Evolutionary conservation across 345 rosid species (phyloP).

Genomic region (Xanthoceras sorbifolium): DNA sequence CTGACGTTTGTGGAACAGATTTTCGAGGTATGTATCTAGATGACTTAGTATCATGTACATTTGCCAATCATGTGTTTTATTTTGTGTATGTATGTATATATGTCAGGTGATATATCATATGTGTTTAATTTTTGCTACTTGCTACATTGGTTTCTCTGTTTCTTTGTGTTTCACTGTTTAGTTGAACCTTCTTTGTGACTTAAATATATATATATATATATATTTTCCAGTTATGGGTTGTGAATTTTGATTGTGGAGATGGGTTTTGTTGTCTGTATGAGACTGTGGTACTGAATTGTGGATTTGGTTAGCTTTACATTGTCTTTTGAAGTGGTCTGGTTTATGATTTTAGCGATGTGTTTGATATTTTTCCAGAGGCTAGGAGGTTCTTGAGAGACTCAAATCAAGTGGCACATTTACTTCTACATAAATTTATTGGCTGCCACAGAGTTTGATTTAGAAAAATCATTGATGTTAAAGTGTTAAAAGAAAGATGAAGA

Average conservation of each 20-base stretch:
- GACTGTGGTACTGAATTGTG: not conserved
- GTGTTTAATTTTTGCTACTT: not conserved
- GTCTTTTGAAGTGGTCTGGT: not conserved
- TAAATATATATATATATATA: not conserved
- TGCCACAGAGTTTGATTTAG: not conserved
- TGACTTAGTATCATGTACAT: not conserved
- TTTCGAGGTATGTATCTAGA: not conserved
- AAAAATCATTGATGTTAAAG: not conserved
- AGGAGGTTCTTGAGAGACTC: not conserved
- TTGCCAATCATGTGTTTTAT: not conserved
- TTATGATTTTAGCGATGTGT: not conserved
- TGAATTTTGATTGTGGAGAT: not conserved
- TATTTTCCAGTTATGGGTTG: not conserved
- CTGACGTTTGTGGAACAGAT: not conserved
- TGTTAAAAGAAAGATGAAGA: constrained; percentile 36
- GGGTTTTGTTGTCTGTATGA: not conserved
- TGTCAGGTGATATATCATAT: not conserved
- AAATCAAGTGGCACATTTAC: not conserved
- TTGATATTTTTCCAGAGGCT: not conserved
- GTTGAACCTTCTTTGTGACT: not conserved
- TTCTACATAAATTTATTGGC: not conserved
- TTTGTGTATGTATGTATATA: not conserved
- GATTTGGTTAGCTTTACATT: not conserved
- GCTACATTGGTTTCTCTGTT: not conserved
- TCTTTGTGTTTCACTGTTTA: not conserved